Evolutionary conservation across 2,329 filamentous ascomycete species (phyloP), one percentile per base, ranked within the genome.

Genomic region (Bipolaris cookei): DNA sequence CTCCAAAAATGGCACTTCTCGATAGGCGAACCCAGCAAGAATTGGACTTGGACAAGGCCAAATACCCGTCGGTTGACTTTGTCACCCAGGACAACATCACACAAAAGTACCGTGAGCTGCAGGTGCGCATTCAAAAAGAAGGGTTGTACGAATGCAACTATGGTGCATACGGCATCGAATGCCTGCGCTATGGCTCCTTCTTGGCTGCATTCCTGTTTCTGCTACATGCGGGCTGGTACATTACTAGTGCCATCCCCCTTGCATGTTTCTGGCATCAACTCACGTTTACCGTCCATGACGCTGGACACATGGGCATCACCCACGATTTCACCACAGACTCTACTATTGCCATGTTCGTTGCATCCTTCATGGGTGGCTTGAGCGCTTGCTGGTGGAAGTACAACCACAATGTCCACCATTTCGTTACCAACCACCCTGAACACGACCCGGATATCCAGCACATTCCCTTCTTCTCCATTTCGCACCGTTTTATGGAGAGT

Each of bases 301-400:
- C 94, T 48, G 93, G 92, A 6, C 95, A 99, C 77, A 96, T 97
- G 90, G 95, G 91, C 64, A 97, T 99, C 68, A 99, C 95, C 2
- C 94, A 98, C 77, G 83, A 89, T 73, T 98, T 94, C 74, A 88
- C 90, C 47, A 78, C 87, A 35, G 95, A 99, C 76, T 90, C 89
- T 1, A 82, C 90, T 46, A 91, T 99, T 61, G 94, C 92, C 46
- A 97, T 98, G 71, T 79, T 96, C 63, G 90, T 97, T 69, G 92
- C 93, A 51, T 90, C 97, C 74, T 98, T 90, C 68, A 80, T 95
- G 18, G 95, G 95, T 35, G 95, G 95, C 0, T 79, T 99, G 32
- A 97, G 92, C 23, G 79, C 97, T 51, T 91, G 94, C 42, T 99
- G 95, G 95, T 99, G 95, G 94, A 98, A 98, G 78, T 85, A 87